phyloP scores from a whole-genome alignment of 495 filamentous ascomycete species.

The Hyaloscypha hepaticicola region DNA sequence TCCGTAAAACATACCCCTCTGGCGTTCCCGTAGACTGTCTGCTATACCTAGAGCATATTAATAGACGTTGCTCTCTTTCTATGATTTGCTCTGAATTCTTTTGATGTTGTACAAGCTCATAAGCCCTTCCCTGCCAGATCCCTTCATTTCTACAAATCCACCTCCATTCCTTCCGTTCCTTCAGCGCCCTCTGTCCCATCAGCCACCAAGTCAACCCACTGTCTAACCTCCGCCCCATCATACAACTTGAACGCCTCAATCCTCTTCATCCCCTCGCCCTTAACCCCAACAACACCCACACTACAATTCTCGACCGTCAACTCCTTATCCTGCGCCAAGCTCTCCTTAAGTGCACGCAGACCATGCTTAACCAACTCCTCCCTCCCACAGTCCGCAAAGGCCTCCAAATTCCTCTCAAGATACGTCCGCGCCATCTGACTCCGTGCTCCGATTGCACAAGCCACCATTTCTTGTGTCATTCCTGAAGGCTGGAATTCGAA shows the following conservation, averaged over 20 bases:
- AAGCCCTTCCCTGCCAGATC: not conserved
- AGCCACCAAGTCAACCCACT: slow-evolving; percentile 66
- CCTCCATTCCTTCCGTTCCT: slow-evolving; percentile 69
- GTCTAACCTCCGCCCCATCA: slow-evolving; percentile 82
- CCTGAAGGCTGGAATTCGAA: slow-evolving; percentile 98
- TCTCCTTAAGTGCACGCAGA: slow-evolving; percentile 89
- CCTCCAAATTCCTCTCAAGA: slow-evolving; percentile 84
- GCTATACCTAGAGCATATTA: not conserved
- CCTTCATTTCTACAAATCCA: slow-evolving; percentile 59
- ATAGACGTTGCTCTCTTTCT: slow-evolving; percentile 9
- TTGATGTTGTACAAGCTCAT: slow-evolving; percentile 12
- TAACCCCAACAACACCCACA: slow-evolving; percentile 75
- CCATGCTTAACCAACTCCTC: slow-evolving; percentile 92
- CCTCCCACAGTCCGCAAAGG: slow-evolving; percentile 66
- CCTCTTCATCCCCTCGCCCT: slow-evolving; percentile 52
- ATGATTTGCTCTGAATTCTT: slow-evolving; percentile 16
- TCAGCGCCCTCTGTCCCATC: slow-evolving; percentile 50
- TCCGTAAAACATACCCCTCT: not conserved
- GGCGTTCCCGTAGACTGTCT: not conserved
- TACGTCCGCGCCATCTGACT: slow-evolving; percentile 98
- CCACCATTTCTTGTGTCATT: slow-evolving; percentile 94
- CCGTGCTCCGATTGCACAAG: slow-evolving; percentile 91
- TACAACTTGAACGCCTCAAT: slow-evolving; percentile 87
- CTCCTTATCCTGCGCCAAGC: slow-evolving; percentile 93
- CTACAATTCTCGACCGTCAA: slow-evolving; percentile 95